phyloP scores from a whole-genome alignment of 2,329 filamentous ascomycete species.

The Lecanicillium sp. region DNA sequence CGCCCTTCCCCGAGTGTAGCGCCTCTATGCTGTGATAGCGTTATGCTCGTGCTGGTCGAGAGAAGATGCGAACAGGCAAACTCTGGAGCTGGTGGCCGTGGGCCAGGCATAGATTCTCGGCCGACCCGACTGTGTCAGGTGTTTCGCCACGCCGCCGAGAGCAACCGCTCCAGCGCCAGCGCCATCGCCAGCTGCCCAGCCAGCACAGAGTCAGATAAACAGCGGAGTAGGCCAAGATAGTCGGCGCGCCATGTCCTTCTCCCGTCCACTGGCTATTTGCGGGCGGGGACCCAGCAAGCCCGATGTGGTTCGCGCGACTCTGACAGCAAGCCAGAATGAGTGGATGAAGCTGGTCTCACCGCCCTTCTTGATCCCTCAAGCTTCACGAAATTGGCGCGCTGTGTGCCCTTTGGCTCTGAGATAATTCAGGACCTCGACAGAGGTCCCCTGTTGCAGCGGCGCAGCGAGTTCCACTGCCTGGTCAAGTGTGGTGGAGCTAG shows the following conservation, averaged over 20 bases:
- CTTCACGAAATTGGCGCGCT: not conserved
- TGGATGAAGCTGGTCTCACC: constrained; percentile 6
- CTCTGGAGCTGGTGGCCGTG: too few species aligned
- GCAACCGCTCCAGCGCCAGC: too few species aligned
- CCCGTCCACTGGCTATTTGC: not conserved
- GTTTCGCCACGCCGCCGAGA: not conserved
- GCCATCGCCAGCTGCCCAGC: too few species aligned
- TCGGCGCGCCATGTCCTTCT: not conserved
- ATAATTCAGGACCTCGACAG: too few species aligned
- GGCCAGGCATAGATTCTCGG: not conserved
- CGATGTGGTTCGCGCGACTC: not conserved
- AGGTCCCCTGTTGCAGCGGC: too few species aligned
- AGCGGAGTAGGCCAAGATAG: too few species aligned
- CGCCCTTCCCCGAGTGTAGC: not conserved
- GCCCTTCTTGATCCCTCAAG: constrained; percentile 3
- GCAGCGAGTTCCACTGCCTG: not conserved
- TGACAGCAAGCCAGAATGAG: too few species aligned
- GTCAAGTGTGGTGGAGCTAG: not conserved
- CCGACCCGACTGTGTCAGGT: not conserved
- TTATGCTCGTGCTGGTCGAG: too few species aligned
- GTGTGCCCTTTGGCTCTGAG: not conserved
- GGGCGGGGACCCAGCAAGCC: not conserved
- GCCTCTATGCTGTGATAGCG: not conserved
- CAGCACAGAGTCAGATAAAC: too few species aligned
- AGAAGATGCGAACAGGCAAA: too few species aligned